Evolutionary conservation across 192 early-diverging fungal species (phyloP).

Genomic region (Linnemannia elongata): DNA sequence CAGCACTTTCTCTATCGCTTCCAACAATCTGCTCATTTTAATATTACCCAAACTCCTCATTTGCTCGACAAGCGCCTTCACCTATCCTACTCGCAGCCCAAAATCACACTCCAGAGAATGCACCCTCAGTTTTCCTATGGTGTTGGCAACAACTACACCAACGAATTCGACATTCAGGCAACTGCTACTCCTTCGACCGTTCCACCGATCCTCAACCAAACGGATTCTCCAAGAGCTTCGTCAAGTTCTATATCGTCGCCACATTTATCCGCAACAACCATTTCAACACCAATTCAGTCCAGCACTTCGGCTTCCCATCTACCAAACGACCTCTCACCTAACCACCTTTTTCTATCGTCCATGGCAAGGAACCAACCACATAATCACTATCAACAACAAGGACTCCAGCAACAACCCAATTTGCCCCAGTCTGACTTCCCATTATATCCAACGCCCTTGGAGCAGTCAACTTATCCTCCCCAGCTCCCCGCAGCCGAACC

Average conservation of each 20-base stretch:
- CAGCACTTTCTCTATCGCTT: neutral
- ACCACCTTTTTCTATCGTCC: neutral
- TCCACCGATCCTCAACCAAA: neutral
- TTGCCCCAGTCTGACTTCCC: neutral
- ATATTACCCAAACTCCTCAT: neutral
- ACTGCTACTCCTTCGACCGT: neutral
- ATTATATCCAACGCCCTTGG: neutral
- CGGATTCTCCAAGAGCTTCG: neutral
- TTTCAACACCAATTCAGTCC: neutral
- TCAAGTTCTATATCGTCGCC: neutral
- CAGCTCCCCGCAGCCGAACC: neutral
- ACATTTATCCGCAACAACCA: neutral
- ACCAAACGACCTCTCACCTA: neutral
- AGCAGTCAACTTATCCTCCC: neutral
- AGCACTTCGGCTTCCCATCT: neutral
- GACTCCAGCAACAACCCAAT: neutral
- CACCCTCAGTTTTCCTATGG: neutral
- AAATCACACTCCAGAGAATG: no score
- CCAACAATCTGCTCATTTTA: neutral
- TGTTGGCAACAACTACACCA: neutral
- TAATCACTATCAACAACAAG: neutral
- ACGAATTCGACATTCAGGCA: neutral
- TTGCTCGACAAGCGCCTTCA: neutral
- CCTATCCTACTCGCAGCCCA: no score
- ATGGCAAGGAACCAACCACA: neutral